phyloP scores from a whole-genome alignment of 2,329 filamentous ascomycete genomes.

The Aurifilum marmelostoma region DNA sequence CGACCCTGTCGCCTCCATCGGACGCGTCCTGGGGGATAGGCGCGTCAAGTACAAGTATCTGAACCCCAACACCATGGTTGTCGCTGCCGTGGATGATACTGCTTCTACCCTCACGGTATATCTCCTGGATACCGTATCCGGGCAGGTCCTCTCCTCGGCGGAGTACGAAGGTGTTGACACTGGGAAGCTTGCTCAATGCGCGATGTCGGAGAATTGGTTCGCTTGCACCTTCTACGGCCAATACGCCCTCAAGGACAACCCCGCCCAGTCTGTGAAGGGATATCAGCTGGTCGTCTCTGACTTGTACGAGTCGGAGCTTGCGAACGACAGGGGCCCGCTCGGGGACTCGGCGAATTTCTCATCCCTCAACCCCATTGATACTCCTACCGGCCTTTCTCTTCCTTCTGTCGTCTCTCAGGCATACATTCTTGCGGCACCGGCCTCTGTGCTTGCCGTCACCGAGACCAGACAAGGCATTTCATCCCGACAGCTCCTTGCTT shows the following conservation, averaged over 20 bases:
- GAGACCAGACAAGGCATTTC: slow-evolving; percentile 92
- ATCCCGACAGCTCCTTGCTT: slow-evolving; percentile 78
- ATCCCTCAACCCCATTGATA: slow-evolving; percentile 68
- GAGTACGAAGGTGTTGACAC: slow-evolving; percentile 75
- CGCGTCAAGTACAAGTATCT: slow-evolving; percentile 98
- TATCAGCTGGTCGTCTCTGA: slow-evolving; percentile 87
- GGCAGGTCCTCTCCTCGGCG: slow-evolving; percentile 73
- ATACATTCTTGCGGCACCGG: slow-evolving; percentile 78
- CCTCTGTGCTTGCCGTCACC: slow-evolving; percentile 79
- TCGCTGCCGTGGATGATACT: slow-evolving; percentile 68
- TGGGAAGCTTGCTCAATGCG: slow-evolving; percentile 72
- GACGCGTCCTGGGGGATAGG: slow-evolving; percentile 87
- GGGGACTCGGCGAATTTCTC: slow-evolving; percentile 74
- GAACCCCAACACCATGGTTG: slow-evolving; percentile 80
- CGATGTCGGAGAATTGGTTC: slow-evolving; percentile 94
- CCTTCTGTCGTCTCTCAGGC: slow-evolving; percentile 80
- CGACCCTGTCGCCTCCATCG: slow-evolving; percentile 92
- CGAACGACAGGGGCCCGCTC: slow-evolving; percentile 84
- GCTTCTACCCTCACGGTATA: slow-evolving; percentile 69
- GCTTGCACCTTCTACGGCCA: slow-evolving; percentile 77
- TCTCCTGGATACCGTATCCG: slow-evolving; percentile 84
- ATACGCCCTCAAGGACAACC: slow-evolving; percentile 59
- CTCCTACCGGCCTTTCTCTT: slow-evolving; percentile 57
- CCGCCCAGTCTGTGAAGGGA: slow-evolving; percentile 69
- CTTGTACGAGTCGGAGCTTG: slow-evolving; percentile 81